Evolutionary conservation across 73 alveolate species (phyloP).

Genomic region (Tetrahymena borealis): DNA sequence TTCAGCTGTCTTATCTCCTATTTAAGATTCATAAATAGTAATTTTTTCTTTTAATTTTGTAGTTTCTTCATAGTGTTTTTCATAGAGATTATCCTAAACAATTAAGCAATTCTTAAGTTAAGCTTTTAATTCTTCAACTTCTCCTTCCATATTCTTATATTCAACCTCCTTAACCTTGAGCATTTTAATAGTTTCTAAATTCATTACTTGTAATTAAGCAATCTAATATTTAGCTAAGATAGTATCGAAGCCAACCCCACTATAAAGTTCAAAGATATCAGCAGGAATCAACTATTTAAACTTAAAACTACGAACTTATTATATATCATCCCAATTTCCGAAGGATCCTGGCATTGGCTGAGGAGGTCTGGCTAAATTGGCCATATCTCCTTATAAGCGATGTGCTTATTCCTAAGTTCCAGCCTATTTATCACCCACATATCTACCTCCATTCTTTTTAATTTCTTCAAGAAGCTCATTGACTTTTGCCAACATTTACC

Average conservation of each 20-base stretch:
- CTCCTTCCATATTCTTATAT: constrained; percentile 16
- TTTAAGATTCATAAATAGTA: not conserved
- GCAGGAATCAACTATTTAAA: constrained; percentile 50
- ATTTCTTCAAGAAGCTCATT: not conserved
- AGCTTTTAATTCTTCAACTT: constrained; percentile 42
- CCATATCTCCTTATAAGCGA: not conserved
- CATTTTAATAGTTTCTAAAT: constrained; percentile 52
- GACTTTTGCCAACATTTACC: not conserved
- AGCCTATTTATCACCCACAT: not conserved
- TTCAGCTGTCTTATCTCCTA: not conserved
- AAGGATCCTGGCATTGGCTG: constrained; percentile 31
- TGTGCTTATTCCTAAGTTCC: not conserved
- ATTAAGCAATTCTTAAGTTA: constrained; percentile 47
- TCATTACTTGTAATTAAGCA: constrained; percentile 56
- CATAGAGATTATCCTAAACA: constrained; percentile 67
- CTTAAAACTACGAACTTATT: constrained; percentile 56
- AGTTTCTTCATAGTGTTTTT: constrained; percentile 48
- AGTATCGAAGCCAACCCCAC: constrained; percentile 51
- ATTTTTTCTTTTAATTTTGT: constrained; percentile 30
- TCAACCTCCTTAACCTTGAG: constrained; percentile 56
- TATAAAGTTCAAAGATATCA: constrained; percentile 45
- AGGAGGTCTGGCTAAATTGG: constrained; percentile 18
- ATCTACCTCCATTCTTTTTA: not conserved
- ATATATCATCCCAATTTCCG: constrained; percentile 49
- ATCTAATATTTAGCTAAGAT: constrained; percentile 47